phyloP scores from a whole-genome alignment of 169 alveolate genomes.

The Cryptosporidium parvum region DNA sequence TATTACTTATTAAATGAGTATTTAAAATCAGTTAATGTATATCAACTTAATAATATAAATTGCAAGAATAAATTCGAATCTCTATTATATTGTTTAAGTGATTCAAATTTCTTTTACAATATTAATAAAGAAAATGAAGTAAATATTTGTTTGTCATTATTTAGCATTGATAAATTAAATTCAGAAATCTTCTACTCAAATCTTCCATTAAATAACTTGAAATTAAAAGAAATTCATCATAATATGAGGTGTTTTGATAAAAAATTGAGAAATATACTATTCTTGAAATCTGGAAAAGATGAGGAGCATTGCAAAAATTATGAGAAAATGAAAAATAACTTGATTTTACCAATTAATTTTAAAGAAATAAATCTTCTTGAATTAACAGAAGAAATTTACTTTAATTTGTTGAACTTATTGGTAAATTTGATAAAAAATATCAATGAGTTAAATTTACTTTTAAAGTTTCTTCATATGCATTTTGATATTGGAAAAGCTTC shows the following conservation, averaged over 20 bases:
- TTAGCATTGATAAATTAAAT: background rate
- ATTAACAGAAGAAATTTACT: slow-evolving; percentile 13
- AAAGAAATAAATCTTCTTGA: background rate
- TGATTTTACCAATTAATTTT: background rate
- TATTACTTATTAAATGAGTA: slow-evolving; percentile 12
- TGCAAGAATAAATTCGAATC: slow-evolving; percentile 2
- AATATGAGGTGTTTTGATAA: background rate
- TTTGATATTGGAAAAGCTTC: slow-evolving; percentile 13
- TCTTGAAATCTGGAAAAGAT: background rate
- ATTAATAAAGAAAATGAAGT: background rate
- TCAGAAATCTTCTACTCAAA: background rate
- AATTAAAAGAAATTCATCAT: background rate
- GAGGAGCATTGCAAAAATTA: background rate
- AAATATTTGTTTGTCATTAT: background rate
- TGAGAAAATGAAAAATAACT: too few species aligned
- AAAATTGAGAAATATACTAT: background rate
- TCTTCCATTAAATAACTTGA: background rate
- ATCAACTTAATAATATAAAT: background rate
- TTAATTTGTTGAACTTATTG: background rate
- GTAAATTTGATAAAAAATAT: background rate
- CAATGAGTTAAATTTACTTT: slow-evolving; percentile 3
- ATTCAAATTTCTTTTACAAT: slow-evolving; percentile 9
- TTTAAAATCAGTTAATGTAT: background rate
- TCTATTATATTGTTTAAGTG: slow-evolving; percentile 4
- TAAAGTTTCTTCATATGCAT: background rate